Conservation (phyloP, 306 rosid species). For the Vigna radiata region DNA sequence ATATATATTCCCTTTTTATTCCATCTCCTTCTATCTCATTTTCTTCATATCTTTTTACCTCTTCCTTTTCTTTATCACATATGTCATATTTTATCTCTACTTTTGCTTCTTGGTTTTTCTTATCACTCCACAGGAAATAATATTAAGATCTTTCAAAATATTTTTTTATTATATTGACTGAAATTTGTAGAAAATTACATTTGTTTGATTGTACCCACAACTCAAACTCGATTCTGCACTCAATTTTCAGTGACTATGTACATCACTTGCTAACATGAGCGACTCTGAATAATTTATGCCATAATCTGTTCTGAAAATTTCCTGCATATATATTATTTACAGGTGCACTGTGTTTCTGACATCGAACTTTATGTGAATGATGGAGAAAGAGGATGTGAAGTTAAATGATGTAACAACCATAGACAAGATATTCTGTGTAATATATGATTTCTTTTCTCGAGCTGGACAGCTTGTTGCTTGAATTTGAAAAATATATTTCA, state of each 20-base stretch:
- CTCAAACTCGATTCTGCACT: background rate
- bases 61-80: too few species aligned
- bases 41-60: too few species aligned
- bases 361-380: background rate
- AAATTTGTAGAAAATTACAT: too few species aligned
- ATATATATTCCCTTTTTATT: too few species aligned
- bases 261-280: background rate
- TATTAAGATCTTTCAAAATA: too few species aligned
- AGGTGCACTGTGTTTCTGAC: background rate
- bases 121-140: too few species aligned
- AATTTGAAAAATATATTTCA: background rate
- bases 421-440: background rate
- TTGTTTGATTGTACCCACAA: background rate
- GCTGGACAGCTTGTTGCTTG: background rate
- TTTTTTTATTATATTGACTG: too few species aligned
- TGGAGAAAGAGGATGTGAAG: background rate
- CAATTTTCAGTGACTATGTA: background rate
- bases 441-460: background rate
- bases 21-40: too few species aligned
- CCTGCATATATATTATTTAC: conserved; percentile 22
- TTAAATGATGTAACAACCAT: background rate
- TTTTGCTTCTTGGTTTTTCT: background rate
- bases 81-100: too few species aligned
- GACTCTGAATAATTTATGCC: background rate
- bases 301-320: background rate